Base-by-base conservation (phyloP, 768 basidiomycete genomes). In the Tephrocybe sp. region DNA sequence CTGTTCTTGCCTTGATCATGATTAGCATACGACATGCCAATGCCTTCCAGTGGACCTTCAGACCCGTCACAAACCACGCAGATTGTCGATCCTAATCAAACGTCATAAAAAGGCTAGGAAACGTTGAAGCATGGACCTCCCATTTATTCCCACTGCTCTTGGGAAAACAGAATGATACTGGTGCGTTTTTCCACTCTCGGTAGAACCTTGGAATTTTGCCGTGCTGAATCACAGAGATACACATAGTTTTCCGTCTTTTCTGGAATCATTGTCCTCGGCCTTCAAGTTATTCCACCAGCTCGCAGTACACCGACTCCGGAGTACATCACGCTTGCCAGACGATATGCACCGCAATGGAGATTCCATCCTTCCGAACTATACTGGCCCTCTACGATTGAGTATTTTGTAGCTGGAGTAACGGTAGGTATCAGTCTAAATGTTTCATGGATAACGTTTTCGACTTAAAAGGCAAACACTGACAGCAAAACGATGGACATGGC, bases 271-370 rank as follows among this genome's bases (percentile, higher is more conserved):
- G 39, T 40, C 31, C 36, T 59, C 33, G 42, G 46, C 9, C 31
- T 45, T 33, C 35, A 6, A 14, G 38, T 53, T 8, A 4, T 30
- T 20, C 48, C 55, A 33, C 26, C n/a, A n/a, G n/a, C 34, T 45
- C 36, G 50, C 53, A 17, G 55, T 26, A 4, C 51, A 2, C 58
- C 58, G 6, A 56, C 55, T 7, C 52, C 52, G 0, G 48, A 45
- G 12, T 36, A 56, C n/a, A 56, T 57, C 34, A 50, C 55, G 20
- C 50, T 59, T 16, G 52, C 58, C 7, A 52, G 34, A 32, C 56
- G 52, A 46, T 60, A 60, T 36, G 58, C 55, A 3, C 58, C 58
- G 4, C 52, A 60, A 41, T 54, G 52, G 53, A 48, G 51, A 47
- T 57, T 57, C 39, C 55, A 57, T 35, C 22, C 40, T 16, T 57